Evolutionary conservation across 2,329 filamentous ascomycete genomes (phyloP).

Genomic region (Gliomastix tumulicola): DNA sequence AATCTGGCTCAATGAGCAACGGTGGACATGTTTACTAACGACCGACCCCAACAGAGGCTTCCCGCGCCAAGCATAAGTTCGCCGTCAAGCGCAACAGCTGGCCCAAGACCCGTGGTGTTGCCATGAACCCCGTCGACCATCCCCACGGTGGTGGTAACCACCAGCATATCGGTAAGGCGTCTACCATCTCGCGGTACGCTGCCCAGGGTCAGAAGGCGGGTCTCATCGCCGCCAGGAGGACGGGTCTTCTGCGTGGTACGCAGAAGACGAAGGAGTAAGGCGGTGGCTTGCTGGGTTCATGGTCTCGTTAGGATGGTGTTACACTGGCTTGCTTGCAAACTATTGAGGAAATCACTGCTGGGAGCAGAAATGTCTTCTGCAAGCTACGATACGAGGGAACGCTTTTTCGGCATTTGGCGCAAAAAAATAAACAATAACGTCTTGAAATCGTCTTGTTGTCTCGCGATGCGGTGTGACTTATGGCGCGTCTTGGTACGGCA

Average conservation of each 20-base stretch:
- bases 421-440: too few species aligned
- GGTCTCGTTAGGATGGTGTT: conserved; percentile 60
- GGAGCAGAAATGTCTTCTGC: conserved; percentile 38
- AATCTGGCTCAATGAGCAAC: conserved; percentile 2
- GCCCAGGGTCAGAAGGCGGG: conserved; percentile 99
- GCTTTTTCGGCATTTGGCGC: conserved; percentile 40
- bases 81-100: conserved; percentile 99
- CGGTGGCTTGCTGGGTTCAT: conserved; percentile 33
- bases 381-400: conserved; percentile 41
- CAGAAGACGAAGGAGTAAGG: conserved; percentile 98
- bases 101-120: conserved; percentile 99
- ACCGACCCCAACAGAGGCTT: conserved; percentile 66
- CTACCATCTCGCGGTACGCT: conserved; percentile 97
- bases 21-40: too few species aligned
- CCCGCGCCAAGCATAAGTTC: conserved; percentile 99
- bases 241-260: conserved; percentile 99
- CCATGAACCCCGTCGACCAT: conserved; percentile 99
- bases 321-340: conserved; percentile 53
- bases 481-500: too few species aligned
- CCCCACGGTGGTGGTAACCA: conserved; percentile 99
- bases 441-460: too few species aligned
- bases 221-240: conserved; percentile 99
- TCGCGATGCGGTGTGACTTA: too few species aligned
- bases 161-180: conserved; percentile 99
- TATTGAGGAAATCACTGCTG: conserved; percentile 40